phyloP scores from a whole-genome alignment of 2,329 filamentous ascomycete species.

The Domatiomyces globalis region DNA sequence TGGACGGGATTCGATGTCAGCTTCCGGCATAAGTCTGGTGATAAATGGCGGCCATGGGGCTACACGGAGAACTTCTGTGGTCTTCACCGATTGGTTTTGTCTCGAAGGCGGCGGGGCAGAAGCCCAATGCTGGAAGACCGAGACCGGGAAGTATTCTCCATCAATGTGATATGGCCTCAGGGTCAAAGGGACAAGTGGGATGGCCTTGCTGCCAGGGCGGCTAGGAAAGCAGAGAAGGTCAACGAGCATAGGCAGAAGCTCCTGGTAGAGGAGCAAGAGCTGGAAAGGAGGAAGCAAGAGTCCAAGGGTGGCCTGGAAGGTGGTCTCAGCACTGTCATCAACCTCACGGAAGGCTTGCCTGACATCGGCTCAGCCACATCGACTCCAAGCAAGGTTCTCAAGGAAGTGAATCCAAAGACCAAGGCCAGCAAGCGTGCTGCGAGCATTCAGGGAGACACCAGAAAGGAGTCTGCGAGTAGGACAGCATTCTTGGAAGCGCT shows the following conservation, averaged over 20 bases:
- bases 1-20: constrained; percentile 16
- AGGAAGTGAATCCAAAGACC: background rate
- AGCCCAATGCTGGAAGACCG: constrained; percentile 18
- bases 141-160: constrained; percentile 17
- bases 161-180: constrained; percentile 17
- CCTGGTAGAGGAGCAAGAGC: background rate
- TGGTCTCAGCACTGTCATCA: background rate
- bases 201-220: background rate
- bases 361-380: background rate
- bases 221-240: constrained; percentile 4
- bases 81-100: constrained; percentile 15
- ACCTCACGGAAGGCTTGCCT: background rate
- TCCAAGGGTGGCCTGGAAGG: background rate
- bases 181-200: constrained; percentile 16
- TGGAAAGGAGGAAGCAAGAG: background rate
- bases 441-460: background rate
- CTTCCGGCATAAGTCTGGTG: constrained; percentile 11
- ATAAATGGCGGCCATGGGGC: constrained; percentile 13
- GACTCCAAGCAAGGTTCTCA: background rate
- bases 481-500: background rate
- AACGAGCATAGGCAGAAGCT: constrained; percentile 3
- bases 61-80: constrained; percentile 19
- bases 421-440: background rate
- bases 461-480: background rate
- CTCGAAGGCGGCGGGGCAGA: constrained; percentile 9